Conservation (phyloP, 495 filamentous ascomycete species). For the Penicillium riverlandense region DNA sequence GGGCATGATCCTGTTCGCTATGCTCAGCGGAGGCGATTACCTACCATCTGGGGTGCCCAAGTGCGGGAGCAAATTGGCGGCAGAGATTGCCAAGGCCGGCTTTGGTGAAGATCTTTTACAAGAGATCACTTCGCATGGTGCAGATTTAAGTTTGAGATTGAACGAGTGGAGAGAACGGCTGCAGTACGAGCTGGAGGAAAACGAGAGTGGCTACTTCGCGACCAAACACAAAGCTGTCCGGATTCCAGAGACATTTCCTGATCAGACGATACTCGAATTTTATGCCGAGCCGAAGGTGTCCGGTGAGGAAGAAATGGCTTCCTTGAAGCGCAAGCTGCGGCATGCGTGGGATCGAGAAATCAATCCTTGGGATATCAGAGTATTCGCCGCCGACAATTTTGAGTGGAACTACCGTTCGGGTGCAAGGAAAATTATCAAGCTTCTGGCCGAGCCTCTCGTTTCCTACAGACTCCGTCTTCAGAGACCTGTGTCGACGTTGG, state of each 20-base stretch:
- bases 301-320: slow-evolving; percentile 46
- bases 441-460: slow-evolving; percentile 72
- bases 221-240: slow-evolving; percentile 63
- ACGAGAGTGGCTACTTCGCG: slow-evolving; percentile 76
- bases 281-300: slow-evolving; percentile 85
- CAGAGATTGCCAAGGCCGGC: slow-evolving; percentile 81
- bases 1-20: slow-evolving; percentile 89
- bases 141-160: slow-evolving; percentile 41
- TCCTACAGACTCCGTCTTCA: slow-evolving; percentile 51
- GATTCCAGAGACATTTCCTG: slow-evolving; percentile 79
- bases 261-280: slow-evolving; percentile 67
- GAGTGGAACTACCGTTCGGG: slow-evolving; percentile 76
- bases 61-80: slow-evolving; percentile 81
- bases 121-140: slow-evolving; percentile 40
- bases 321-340: slow-evolving; percentile 36
- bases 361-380: slow-evolving; percentile 59
- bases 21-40: slow-evolving; percentile 97
- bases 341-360: slow-evolving; percentile 59
- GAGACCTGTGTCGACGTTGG: slow-evolving; percentile 17
- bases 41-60: slow-evolving; percentile 79
- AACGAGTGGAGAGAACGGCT: slow-evolving; percentile 69
- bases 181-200: slow-evolving; percentile 67
- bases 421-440: slow-evolving; percentile 76
- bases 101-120: slow-evolving; percentile 74
- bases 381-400: slow-evolving; percentile 71